Base-by-base conservation (phyloP, 495 filamentous ascomycete genomes). In the Astrothelium macrocarpum region DNA sequence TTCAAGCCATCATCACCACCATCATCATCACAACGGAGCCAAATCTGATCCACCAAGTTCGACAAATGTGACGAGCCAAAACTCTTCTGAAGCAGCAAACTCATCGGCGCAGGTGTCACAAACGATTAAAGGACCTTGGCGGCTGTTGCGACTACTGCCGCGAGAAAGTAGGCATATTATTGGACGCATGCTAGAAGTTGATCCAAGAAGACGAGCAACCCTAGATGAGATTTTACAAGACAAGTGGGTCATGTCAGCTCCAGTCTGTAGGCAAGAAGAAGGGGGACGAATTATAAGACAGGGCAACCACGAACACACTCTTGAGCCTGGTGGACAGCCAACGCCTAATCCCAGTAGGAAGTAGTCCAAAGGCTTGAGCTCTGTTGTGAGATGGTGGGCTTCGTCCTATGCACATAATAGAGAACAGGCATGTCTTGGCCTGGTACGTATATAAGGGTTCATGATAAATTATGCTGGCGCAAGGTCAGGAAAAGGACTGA, bases 41-140 rank as follows among this genome's bases (percentile, higher is more conserved):
- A 68, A 69, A 31, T 68, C 64, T 45, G 64, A 64, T 43, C 70
- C 62, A 68, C 60, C 63, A 62, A 32, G 60, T 64, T 45, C 32
- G 18, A 36, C 36, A n/a, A 43, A 36, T 23, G 59, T 14, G 16
- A 31, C 31, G 5, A 31, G 28, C 11, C 36, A 36, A 7, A 23
- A 16, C 31, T 60, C 59, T 26, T 60, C 59, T 5, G 32, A 60
- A 60, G n/a, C 23, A 5, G 14, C 31, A 5, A 60, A 36, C n/a
- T 60, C 32, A 12, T n/a, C 49, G 49, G 5, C 34, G n/a, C 68
- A 70, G 43, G 61, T 42, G 53, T 78, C 76, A n/a, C 87, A 91
- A 68, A 83, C 91, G 2, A 90, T 97, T 70, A 91, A 90, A 70
- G 94, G 94, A 0, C 95, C 95, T 12, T 95, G 92, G 88, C 85